Conservation (phyloP, 2,329 filamentous ascomycete species). For the Aureobasidium zeae region DNA sequence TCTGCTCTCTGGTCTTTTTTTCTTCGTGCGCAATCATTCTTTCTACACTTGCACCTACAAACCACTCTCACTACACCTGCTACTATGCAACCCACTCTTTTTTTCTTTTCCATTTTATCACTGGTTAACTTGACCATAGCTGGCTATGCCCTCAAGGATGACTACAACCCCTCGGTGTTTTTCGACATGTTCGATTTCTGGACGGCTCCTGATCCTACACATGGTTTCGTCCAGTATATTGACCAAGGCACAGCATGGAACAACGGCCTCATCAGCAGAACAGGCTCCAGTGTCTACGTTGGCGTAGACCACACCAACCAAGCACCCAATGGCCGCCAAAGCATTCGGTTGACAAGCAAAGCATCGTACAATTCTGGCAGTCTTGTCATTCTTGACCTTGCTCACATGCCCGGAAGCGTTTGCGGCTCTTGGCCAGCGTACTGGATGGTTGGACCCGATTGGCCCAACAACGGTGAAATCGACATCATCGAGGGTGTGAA, state of each 20-base stretch:
- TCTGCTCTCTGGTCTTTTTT: slow-evolving; percentile 7
- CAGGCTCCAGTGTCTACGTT: slow-evolving; percentile 24
- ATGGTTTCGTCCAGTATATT: slow-evolving; percentile 29
- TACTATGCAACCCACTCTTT: slow-evolving; percentile 16
- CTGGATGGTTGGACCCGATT: slow-evolving; percentile 52
- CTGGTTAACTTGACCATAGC: slow-evolving; percentile 23
- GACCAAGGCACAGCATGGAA: slow-evolving; percentile 24
- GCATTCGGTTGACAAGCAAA: slow-evolving; percentile 61
- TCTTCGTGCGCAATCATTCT: slow-evolving; percentile 16
- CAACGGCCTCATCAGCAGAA: slow-evolving; percentile 22
- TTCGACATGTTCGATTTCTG: slow-evolving; percentile 22
- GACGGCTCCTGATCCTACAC: slow-evolving; percentile 31
- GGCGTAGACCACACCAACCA: slow-evolving; percentile 31
- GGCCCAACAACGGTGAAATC: slow-evolving; percentile 32
- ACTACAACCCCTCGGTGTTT: slow-evolving; percentile 20
- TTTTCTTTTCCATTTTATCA: slow-evolving; percentile 34
- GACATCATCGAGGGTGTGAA: slow-evolving; percentile 35
- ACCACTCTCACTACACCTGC: slow-evolving; percentile 15
- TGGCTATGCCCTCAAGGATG: slow-evolving; percentile 21
- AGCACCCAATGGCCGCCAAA: slow-evolving; percentile 51
- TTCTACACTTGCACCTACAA: slow-evolving; percentile 16
- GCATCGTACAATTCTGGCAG: slow-evolving; percentile 51
- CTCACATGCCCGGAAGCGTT: slow-evolving; percentile 61
- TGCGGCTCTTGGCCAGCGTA: slow-evolving; percentile 68
- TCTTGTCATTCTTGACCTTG: slow-evolving; percentile 61